A percentile compares a stretch with the other conserved stretches of the same genome.
Conservation (phyloP, 2,329 filamentous ascomycete genomes). For the Calonectria montana region DNA sequence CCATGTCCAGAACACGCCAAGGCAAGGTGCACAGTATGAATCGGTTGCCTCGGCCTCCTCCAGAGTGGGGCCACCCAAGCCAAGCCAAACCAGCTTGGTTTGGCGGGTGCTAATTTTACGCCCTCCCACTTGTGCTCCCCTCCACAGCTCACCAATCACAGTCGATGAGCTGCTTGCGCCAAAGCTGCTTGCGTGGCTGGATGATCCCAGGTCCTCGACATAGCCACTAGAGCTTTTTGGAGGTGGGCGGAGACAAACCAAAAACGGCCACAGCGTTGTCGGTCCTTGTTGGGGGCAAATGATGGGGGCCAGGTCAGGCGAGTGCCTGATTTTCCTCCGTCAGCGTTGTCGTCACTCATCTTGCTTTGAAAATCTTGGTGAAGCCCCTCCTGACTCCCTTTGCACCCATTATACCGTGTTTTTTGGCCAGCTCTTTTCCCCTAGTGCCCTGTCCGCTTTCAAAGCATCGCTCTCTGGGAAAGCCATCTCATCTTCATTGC, state of each 20-base stretch:
- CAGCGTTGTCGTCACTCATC: conserved; percentile 38
- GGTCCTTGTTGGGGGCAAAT: conserved; percentile 11
- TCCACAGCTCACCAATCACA: not conserved
- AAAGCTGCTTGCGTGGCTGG: not conserved
- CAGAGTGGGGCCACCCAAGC: conserved; percentile 29
- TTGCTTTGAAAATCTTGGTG: conserved; percentile 44
- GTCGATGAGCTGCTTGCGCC: conserved; percentile 8
- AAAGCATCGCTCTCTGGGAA: conserved; percentile 33
- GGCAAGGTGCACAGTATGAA: conserved; percentile 5
- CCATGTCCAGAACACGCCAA: conserved; percentile 25
- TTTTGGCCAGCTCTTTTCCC: conserved; percentile 29
- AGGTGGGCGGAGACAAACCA: not conserved
- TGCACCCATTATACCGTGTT: conserved; percentile 39
- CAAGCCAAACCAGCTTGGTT: conserved; percentile 21
- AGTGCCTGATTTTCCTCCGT: conserved; percentile 32
- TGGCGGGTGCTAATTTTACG: conserved; percentile 41
- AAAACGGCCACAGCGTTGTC: not conserved
- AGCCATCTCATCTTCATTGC: conserved; percentile 22
- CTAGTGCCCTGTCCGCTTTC: conserved; percentile 38
- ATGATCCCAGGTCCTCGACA: not conserved
- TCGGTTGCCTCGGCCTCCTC: conserved; percentile 29
- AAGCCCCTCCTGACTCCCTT: conserved; percentile 44
- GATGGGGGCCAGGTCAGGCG: conserved; percentile 27
- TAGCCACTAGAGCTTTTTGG: conserved; percentile 1
- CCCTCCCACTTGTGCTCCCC: conserved; percentile 11